phyloP scores from a whole-genome alignment of 2,329 filamentous ascomycete genomes.

The Curvularia verruculosa region DNA sequence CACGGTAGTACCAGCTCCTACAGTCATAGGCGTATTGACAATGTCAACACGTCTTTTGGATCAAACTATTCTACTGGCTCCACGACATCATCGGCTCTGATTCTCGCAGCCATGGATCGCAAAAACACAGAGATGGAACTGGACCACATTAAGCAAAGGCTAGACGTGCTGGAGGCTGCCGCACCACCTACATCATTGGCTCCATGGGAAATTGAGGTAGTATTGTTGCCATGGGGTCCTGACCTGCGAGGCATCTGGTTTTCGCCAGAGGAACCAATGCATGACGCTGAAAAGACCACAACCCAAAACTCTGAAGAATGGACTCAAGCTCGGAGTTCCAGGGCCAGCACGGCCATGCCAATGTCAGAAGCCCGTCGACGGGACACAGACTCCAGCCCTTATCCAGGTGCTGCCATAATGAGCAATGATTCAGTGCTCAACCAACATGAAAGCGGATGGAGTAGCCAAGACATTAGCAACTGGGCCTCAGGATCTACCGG shows the following conservation, averaged over 20 bases:
- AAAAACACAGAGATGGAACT: constrained; percentile 53
- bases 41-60: constrained; percentile 48
- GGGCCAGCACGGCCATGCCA: constrained; percentile 12
- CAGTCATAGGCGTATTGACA: constrained; percentile 39
- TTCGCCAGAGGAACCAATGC: constrained; percentile 50
- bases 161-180: constrained; percentile 62
- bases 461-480: constrained; percentile 55
- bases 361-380: constrained; percentile 15
- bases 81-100: constrained; percentile 47
- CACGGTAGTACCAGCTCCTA: constrained; percentile 36
- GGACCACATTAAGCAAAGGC: constrained; percentile 55
- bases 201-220: constrained; percentile 77
- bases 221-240: constrained; percentile 72
- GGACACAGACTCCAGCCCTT: constrained; percentile 36
- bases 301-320: constrained; percentile 56
- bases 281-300: constrained; percentile 39
- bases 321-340: constrained; percentile 47
- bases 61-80: constrained; percentile 49
- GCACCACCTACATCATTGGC: constrained; percentile 65
- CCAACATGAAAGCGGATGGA: constrained; percentile 55
- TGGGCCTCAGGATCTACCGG: constrained; percentile 55
- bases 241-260: constrained; percentile 62
- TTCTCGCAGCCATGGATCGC: constrained; percentile 44
- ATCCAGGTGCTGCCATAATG: constrained; percentile 17
- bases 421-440: constrained; percentile 27